These are phyloP conservation scores for Anisodus tanguticus DNA, from an alignment of 257 asterid genomes.

Conservation along the genomic window DNA sequence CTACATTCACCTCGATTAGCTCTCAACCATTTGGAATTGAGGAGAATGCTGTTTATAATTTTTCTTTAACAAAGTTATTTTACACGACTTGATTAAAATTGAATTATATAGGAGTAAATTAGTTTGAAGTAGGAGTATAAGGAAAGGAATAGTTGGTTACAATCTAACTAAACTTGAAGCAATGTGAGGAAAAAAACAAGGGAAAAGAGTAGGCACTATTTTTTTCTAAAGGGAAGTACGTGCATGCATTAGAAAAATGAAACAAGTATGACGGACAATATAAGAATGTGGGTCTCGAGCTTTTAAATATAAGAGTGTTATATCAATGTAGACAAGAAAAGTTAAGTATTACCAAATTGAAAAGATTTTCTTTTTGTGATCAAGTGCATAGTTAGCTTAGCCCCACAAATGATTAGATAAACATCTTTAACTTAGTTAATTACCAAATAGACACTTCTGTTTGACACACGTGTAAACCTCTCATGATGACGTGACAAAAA, in stretches of 20 bases:
- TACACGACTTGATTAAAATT: background rate
- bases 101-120: background rate
- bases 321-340: background rate
- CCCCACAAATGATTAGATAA: too few relatives aligned
- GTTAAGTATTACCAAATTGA: too few relatives aligned
- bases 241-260: background rate
- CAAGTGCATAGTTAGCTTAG: too few relatives aligned
- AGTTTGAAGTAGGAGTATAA: background rate
- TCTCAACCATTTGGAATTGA: background rate
- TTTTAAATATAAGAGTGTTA: too few relatives aligned
- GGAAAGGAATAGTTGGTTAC: background rate
- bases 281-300: background rate
- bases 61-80: too few relatives aligned
- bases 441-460: too few relatives aligned
- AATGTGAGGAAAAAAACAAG: background rate
- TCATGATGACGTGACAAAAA: too few relatives aligned
- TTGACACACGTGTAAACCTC: too few relatives aligned
- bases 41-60: background rate
- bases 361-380: too few relatives aligned
- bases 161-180: background rate
- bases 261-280: background rate
- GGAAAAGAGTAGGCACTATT: background rate
- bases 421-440: too few relatives aligned
- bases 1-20: conserved; percentile 22
- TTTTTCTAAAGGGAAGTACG: background rate